Base-by-base conservation (phyloP, 2,329 filamentous ascomycete genomes). In the Fusarium sororula region DNA sequence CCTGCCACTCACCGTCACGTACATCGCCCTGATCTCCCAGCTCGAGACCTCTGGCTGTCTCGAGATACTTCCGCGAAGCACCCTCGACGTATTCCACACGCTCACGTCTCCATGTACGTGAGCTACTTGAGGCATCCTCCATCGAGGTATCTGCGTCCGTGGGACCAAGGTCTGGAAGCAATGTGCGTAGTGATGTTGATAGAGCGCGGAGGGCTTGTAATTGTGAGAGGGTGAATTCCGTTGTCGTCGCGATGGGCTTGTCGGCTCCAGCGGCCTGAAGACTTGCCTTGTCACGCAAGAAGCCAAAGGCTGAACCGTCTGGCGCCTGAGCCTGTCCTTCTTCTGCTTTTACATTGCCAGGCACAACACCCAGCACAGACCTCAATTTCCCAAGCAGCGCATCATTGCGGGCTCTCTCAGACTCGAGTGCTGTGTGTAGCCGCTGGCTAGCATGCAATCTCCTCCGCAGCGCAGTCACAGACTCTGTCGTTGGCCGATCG, bases 1-100 rank as follows among this genome's bases (percentile, higher is more conserved):
- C 88, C 77, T 90, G 89, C 89, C 89, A 90, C 79, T 92, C 89
- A 17, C 90, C 90, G 77, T 91, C 90, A 68, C 88, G 86, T 54
- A 92, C 87, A 77, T 90, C 90, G 17, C 91, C 91, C 68, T 88
- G 83, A 10, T 83, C 80, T 6, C 89, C 90, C 39, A 93, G 80
- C 77, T 94, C 92, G 64, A 95, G 83, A 0, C 93, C 93, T 51
- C 90, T 85, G 50, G 90, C 85, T 35, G 84, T 87, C 83, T 97
- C 94, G 45, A 98, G 84, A 80, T 97, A 93, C 68, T 93, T 88
- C 75, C 90, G 87, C 57, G 94, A 93, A 78, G 95, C 91, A 61
- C 89, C 88, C 83, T 98, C 95, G 55, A 98, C 91, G 80, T 98
- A 98, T 74, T 93, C 89, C 64, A 92, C 87, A 68, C 96, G 87